These are phyloP conservation scores for Kregervanrija delftensis DNA, from an alignment of 805 yeast species.

Conservation along the genomic window DNA sequence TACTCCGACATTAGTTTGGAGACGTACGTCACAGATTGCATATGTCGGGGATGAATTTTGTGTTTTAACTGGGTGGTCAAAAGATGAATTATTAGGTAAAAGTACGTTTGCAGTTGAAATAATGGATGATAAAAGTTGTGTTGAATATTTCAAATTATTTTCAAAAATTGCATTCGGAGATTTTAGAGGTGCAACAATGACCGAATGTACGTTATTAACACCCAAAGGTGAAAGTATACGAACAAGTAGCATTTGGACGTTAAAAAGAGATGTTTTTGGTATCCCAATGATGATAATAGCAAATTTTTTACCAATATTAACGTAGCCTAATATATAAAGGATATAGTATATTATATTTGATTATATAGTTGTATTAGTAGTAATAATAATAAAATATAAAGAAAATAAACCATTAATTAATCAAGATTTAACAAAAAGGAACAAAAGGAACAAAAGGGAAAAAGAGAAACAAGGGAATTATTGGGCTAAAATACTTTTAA, in stretches of 20 bases:
- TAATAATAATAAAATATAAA: background rate
- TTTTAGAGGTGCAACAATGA: conserved; percentile 82
- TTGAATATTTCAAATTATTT: conserved; percentile 83
- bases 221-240: conserved; percentile 47
- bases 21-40: conserved; percentile 92
- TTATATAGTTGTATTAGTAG: background rate
- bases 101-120: conserved; percentile 73
- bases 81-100: conserved; percentile 57
- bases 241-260: conserved; percentile 86
- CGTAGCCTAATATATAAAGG: conserved; percentile 11
- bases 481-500: conserved; percentile 88
- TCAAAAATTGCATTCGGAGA: conserved; percentile 86
- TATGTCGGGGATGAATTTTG: conserved; percentile 94
- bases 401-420: background rate
- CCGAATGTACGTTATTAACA: conserved; percentile 73
- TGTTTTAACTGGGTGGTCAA: conserved; percentile 84
- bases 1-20: conserved; percentile 93
- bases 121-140: conserved; percentile 79
- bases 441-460: background rate
- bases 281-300: conserved; percentile 97
- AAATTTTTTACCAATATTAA: conserved; percentile 75
- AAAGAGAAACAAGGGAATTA: conserved; percentile 25
- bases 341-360: background rate
- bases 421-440: background rate
- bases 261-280: conserved; percentile 92